Evolutionary conservation across 2,329 filamentous ascomycete genomes (phyloP).

Genomic region (Aspergillus sp.): DNA sequence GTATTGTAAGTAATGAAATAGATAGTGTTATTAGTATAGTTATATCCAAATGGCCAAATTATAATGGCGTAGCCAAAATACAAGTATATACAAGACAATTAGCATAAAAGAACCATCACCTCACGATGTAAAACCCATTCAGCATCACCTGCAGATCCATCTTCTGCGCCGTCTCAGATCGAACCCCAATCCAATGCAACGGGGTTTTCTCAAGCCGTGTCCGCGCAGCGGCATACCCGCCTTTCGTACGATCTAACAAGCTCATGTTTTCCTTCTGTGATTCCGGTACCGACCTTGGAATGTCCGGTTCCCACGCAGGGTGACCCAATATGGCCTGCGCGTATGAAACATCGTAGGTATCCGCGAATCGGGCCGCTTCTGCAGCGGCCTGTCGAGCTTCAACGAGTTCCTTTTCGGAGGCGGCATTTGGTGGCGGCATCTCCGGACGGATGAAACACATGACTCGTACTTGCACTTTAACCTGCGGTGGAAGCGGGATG

Average conservation of each 20-base stretch:
- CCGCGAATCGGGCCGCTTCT: conserved; percentile 31
- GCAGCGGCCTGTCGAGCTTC: conserved; percentile 28
- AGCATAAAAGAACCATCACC: conserved; percentile 8
- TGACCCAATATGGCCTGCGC: conserved; percentile 32
- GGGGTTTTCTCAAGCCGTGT: conserved; percentile 51
- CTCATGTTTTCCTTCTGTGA: conserved; percentile 22
- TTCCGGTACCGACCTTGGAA: conserved; percentile 1
- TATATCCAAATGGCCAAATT: too few species aligned
- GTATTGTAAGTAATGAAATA: too few species aligned
- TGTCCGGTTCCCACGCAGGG: conserved; percentile 33
- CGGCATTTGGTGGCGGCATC: conserved; percentile 10
- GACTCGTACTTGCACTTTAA: conserved; percentile 52
- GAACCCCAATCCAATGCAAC: conserved; percentile 53
- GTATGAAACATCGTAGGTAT: conserved; percentile 33
- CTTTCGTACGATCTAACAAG: conserved; percentile 39
- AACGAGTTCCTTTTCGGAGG: conserved; percentile 19
- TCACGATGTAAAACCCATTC: conserved; percentile 35
- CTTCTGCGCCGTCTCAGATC: conserved; percentile 38
- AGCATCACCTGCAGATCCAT: conserved; percentile 39
- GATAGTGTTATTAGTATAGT: too few species aligned
- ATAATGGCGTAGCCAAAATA: too few species aligned
- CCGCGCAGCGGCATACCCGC: conserved; percentile 45
- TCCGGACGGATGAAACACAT: conserved; percentile 53
- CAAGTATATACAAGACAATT: not conserved
- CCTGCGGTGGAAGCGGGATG: conserved; percentile 22